Evolutionary conservation across 2,329 filamentous ascomycete species (phyloP), one percentile per base, ranked within the genome.

Genomic region (Fusarium concolor): DNA sequence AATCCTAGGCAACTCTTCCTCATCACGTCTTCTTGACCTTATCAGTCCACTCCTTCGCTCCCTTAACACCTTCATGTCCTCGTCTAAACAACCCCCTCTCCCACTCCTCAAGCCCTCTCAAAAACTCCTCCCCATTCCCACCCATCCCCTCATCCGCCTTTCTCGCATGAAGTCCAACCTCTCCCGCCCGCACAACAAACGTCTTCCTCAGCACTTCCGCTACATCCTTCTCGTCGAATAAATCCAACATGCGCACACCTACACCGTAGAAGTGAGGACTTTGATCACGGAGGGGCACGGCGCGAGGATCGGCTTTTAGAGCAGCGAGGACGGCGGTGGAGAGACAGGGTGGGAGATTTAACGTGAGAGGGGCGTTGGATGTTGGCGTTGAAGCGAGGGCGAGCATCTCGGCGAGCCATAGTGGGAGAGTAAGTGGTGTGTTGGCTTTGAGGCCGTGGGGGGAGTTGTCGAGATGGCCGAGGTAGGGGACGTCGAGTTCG

Each of bases 351-450:
- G 96, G 95, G 10, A 97, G 87, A 76, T 96, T 94, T 62, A 98
- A 87, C 0, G 91, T 92, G 6, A 96, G 87, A 24, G 94, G 88
- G 9, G 91, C 87, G 49, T 80, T 82, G 58, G 80, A 83, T 79
- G 28, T 80, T 47, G 78, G 79, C 11, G 80, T 79, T 28, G 84
- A 85, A 67, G 87, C 89, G 43, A 96, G 87, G 29, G 93, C 92
- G 52, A 99, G 91, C 87, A 97, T 95, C 79, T 97, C 93, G 71
- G 92, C 94, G 14, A 99, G 89, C 96, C 96, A 99, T 70, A 98
- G 86, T 3, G 96, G 96, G 2, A 98, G 89, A 65, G 91, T 87
- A 45, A 98, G 85, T 42, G 90, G 89, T 1, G 93, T 95, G 62
- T 92, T 92, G 55, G 90, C 81, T 78, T 95, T 96, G 73, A 98